phyloP scores from a whole-genome alignment of 176 grass and related monocot genomes.

The Oryza nivara region DNA sequence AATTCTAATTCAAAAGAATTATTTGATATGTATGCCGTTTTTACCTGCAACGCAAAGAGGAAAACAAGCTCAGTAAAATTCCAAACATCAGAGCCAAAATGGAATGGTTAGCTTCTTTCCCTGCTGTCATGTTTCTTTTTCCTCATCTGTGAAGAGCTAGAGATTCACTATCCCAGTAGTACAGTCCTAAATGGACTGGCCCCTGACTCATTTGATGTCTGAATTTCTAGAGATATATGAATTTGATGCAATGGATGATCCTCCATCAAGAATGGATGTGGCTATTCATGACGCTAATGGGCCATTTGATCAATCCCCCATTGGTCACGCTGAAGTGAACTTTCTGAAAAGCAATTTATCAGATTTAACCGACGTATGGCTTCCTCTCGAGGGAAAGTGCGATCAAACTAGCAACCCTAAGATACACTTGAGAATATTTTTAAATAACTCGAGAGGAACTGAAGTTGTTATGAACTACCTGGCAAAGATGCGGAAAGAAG shows the following conservation, averaged over 20 bases:
- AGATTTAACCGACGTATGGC: conserved; percentile 81
- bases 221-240: conserved; percentile 84
- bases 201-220: conserved; percentile 38
- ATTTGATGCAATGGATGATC: conserved; percentile 97
- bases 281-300: conserved; percentile 80
- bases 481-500: conserved; percentile 87
- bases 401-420: conserved; percentile 76
- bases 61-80: conserved; percentile 98
- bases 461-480: conserved; percentile 86
- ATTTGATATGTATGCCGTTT: conserved; percentile 84
- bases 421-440: conserved; percentile 83
- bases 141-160: neutral
- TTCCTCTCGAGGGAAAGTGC: conserved; percentile 83
- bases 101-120: conserved; percentile 72
- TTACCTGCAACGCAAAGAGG: conserved; percentile 82
- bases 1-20: conserved; percentile 53
- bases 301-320: conserved; percentile 58
- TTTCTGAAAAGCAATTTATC: conserved; percentile 84
- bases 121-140: conserved; percentile 18
- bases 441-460: conserved; percentile 88
- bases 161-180: neutral
- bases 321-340: conserved; percentile 85
- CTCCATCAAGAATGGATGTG: conserved; percentile 87
- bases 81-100: conserved; percentile 81
- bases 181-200: neutral